These are phyloP conservation scores for Lactifluus hygrophoroides DNA, from an alignment of 768 basidiomycete species.

Conservation along the genomic window DNA sequence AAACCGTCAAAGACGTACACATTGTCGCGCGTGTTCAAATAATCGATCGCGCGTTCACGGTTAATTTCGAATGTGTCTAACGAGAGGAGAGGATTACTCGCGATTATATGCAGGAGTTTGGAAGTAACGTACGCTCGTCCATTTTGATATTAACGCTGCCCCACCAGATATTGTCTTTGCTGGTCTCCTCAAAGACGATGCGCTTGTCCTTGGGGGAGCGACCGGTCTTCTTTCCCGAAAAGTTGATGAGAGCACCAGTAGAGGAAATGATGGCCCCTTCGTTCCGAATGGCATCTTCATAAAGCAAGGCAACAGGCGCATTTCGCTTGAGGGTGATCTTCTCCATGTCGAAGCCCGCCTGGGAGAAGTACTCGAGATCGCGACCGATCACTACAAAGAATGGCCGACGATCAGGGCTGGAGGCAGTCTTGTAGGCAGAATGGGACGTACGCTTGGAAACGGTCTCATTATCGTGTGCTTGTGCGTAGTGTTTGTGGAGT, in stretches of 20 bases:
- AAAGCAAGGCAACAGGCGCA: conserved; percentile 80
- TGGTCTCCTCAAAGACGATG: conserved; percentile 94
- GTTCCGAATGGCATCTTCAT: conserved; percentile 97
- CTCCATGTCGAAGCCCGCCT: conserved; percentile 99
- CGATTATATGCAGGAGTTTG: conserved; percentile 1
- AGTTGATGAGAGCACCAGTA: conserved; percentile 97
- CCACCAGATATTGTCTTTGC: conserved; percentile 99
- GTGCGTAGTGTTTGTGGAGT: conserved; percentile 80
- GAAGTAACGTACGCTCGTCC: conserved; percentile 68
- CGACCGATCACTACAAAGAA: conserved; percentile 81
- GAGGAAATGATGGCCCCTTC: conserved; percentile 98
- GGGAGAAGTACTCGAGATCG: conserved; percentile 95
- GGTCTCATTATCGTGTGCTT: conserved; percentile 57
- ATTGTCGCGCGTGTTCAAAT: conserved; percentile 95
- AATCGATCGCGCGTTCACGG: conserved; percentile 97
- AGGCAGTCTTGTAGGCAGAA: background rate
- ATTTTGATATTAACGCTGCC: conserved; percentile 99
- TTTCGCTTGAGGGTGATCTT: conserved; percentile 94
- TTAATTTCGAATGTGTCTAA: conserved; percentile 99
- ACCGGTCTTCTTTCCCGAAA: conserved; percentile 99
- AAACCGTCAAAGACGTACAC: conserved; percentile 97
- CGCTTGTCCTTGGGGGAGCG: conserved; percentile 98
- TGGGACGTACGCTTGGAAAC: conserved; percentile 45
- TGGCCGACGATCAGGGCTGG: conserved; percentile 14
- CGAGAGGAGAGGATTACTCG: background rate